phyloP scores from a whole-genome alignment of 2,329 filamentous ascomycete genomes.

The Sporothrix brasiliensis region DNA sequence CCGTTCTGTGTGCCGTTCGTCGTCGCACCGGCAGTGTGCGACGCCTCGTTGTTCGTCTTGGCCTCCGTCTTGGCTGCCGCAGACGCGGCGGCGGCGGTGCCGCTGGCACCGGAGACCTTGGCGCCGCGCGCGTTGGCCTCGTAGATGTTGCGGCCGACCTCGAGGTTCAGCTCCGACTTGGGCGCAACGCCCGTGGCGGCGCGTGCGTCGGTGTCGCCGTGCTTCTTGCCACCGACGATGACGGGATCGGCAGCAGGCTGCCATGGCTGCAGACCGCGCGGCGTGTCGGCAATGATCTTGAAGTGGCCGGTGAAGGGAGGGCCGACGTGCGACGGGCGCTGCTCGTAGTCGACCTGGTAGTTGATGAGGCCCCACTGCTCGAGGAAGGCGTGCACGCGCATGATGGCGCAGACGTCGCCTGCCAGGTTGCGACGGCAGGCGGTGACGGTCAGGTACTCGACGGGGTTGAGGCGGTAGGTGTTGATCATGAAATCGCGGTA shows the following conservation, averaged over 20 bases:
- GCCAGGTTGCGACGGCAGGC: constrained; percentile 93
- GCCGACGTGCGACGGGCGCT: constrained; percentile 90
- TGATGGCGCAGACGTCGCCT: constrained; percentile 97
- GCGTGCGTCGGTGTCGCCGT: constrained; percentile 70
- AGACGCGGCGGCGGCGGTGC: constrained; percentile 51
- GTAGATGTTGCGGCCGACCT: constrained; percentile 93
- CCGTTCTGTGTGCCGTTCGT: constrained; percentile 63
- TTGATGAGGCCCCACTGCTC: constrained; percentile 99
- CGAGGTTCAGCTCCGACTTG: constrained; percentile 86
- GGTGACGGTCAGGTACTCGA: constrained; percentile 95
- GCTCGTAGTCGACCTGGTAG: constrained; percentile 97
- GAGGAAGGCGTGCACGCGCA: constrained; percentile 96
- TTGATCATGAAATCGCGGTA: constrained; percentile 99
- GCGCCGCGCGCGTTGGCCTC: constrained; percentile 81
- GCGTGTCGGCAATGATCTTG: constrained; percentile 92
- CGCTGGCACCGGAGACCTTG: constrained; percentile 53
- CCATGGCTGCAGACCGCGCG: constrained; percentile 90
- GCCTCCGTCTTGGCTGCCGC: constrained; percentile 57
- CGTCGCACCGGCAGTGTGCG: constrained; percentile 49
- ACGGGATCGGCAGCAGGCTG: constrained; percentile 82
- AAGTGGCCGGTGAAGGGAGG: constrained; percentile 98
- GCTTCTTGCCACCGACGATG: constrained; percentile 63
- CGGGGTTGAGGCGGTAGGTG: constrained; percentile 92
- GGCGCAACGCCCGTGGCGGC: constrained; percentile 65
- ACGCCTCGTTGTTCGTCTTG: constrained; percentile 74